phyloP scores from a whole-genome alignment of 208 protist species.

The Trypanosoma platydactyli region DNA sequence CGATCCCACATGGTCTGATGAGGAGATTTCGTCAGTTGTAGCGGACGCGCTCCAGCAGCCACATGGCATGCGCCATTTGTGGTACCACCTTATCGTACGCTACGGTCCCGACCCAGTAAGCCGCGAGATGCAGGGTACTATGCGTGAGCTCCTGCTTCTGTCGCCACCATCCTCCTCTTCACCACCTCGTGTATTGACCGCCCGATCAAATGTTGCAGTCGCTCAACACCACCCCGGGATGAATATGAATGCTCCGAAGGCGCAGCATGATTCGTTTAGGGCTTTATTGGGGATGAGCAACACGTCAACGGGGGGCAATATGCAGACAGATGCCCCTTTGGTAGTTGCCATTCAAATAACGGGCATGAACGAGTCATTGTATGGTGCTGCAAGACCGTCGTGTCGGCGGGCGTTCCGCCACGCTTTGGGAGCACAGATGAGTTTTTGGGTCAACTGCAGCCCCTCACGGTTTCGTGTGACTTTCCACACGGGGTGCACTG shows the following conservation, averaged over 20 bases:
- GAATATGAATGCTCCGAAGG: too few species aligned
- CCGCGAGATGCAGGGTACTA: not conserved
- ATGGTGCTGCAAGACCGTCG: not conserved
- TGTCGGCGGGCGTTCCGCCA: not conserved
- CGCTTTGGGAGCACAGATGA: not conserved
- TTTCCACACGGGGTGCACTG: not conserved
- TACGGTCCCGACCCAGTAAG: constrained; percentile 10
- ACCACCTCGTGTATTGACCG: too few species aligned
- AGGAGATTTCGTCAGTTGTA: not conserved
- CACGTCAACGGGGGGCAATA: not conserved
- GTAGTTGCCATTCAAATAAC: constrained; percentile 6
- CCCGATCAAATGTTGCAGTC: too few species aligned
- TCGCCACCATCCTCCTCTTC: not conserved
- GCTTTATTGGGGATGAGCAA: not conserved
- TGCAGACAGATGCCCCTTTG: not conserved
- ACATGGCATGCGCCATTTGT: constrained; percentile 1
- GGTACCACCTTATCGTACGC: constrained; percentile 4
- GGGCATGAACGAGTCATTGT: constrained; percentile 7
- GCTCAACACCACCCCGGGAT: too few species aligned
- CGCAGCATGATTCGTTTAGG: not conserved
- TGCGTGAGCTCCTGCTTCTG: not conserved
- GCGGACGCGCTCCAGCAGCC: not conserved
- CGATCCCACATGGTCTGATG: constrained; percentile 1
- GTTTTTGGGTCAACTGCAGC: not conserved
- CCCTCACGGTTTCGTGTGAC: constrained; percentile 4